phyloP scores from a whole-genome alignment of 1,139 yeast species.

The Suhomyces bribrorum region DNA sequence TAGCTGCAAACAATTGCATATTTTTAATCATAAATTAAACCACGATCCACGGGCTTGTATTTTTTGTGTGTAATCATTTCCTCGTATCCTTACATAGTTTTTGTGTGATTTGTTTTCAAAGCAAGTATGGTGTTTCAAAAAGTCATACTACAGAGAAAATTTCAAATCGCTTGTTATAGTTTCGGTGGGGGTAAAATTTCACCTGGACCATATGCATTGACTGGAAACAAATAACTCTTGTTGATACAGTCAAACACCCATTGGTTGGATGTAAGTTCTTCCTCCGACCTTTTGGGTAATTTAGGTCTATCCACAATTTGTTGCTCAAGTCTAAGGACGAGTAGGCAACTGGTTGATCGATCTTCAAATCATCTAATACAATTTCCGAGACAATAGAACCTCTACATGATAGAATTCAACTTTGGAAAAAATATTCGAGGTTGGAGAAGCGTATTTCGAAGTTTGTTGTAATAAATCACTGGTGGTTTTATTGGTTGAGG shows the following conservation, averaged over 20 bases:
- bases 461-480: conserved; percentile 88
- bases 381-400: conserved; percentile 86
- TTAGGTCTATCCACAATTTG: conserved; percentile 89
- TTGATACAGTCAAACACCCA: conserved; percentile 95
- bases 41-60: no score
- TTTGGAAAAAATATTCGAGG: conserved; percentile 65
- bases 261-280: conserved; percentile 93
- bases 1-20: no score
- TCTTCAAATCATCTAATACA: conserved; percentile 71
- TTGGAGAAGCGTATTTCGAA: conserved; percentile 56
- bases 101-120: no score
- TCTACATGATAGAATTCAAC: conserved; percentile 86
- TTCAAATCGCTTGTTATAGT: no score
- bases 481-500: conserved; percentile 56
- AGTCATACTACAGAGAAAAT: no score
- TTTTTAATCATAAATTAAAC: no score
- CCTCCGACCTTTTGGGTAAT: conserved; percentile 79
- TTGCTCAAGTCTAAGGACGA: conserved; percentile 59
- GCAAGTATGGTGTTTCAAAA: no score
- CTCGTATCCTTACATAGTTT: no score
- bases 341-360: conserved; percentile 40
- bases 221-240: conserved; percentile 72
- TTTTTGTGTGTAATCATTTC: no score
- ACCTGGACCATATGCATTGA: conserved; percentile 85
- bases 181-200: conserved; percentile 96